Evolutionary conservation across 352 stramenopile species (phyloP).

Genomic region (Phytophthora vignae): DNA sequence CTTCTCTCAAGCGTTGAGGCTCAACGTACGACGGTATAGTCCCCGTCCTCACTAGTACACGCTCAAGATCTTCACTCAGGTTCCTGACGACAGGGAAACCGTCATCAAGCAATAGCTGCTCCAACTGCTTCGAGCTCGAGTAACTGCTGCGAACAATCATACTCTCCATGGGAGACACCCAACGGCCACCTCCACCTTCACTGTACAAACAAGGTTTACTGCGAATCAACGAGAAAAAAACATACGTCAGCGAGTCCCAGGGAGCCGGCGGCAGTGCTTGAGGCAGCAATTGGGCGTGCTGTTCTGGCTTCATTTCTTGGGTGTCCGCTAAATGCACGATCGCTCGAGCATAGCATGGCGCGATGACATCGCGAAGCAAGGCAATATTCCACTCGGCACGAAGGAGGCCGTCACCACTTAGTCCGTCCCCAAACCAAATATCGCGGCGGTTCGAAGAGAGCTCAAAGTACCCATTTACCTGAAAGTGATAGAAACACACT

Average conservation of each 20-base stretch:
- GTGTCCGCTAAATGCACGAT: slow-evolving; percentile 44
- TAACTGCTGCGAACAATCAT: slow-evolving; percentile 53
- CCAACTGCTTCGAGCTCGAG: slow-evolving; percentile 43
- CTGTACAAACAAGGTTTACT: slow-evolving; percentile 55
- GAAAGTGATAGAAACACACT: slow-evolving; percentile 15
- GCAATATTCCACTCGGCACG: slow-evolving; percentile 80
- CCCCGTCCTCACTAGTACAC: slow-evolving; percentile 52
- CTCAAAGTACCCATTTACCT: slow-evolving; percentile 95
- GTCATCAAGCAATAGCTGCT: slow-evolving; percentile 60
- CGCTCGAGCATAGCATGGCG: slow-evolving; percentile 70
- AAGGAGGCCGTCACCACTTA: slow-evolving; percentile 78
- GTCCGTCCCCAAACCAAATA: slow-evolving; percentile 86
- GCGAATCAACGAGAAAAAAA: slow-evolving; percentile 55
- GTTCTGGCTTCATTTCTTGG: slow-evolving; percentile 40
- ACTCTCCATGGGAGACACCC: slow-evolving; percentile 50
- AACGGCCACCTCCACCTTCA: slow-evolving; percentile 46
- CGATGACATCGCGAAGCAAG: slow-evolving; percentile 71
- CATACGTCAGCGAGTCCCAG: slow-evolving; percentile 55
- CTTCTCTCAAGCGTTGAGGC: slow-evolving; percentile 44
- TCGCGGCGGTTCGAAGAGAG: slow-evolving; percentile 88
- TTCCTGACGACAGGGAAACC: slow-evolving; percentile 55
- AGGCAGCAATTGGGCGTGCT: slow-evolving; percentile 57
- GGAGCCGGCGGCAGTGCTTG: slow-evolving; percentile 53
- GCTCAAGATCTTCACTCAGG: slow-evolving; percentile 56
- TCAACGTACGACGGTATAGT: slow-evolving; percentile 53